A percentile compares a stretch with the other conserved stretches of the same genome.
These are phyloP conservation scores for Pestalotiopsis sp. DNA, from an alignment of 2,329 filamentous ascomycete species.

Conservation along the genomic window DNA sequence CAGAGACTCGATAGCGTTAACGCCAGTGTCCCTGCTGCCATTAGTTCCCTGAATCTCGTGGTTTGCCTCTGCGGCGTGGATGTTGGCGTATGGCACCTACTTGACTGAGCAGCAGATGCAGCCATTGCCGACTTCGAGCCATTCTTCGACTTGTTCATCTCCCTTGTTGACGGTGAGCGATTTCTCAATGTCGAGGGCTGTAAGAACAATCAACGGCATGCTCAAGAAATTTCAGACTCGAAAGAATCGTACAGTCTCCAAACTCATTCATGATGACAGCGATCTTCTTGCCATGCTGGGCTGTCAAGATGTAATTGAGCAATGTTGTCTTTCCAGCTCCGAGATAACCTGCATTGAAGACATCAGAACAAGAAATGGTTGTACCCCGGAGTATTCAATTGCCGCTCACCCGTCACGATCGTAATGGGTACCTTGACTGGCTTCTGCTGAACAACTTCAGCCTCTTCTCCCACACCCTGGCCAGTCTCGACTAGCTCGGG, in stretches of 20 bases:
- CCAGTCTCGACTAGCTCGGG: constrained; percentile 63
- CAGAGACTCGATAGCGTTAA: constrained; percentile 91
- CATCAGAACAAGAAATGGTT: not conserved
- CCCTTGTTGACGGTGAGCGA: constrained; percentile 88
- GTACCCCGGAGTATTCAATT: not conserved
- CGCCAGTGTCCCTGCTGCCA: constrained; percentile 74
- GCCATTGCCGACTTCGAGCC: constrained; percentile 94
- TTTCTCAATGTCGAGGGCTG: constrained; percentile 93
- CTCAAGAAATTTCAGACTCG: not conserved
- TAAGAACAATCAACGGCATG: not conserved
- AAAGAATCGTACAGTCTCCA: constrained; percentile 70
- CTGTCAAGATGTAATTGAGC: constrained; percentile 93
- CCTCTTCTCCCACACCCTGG: constrained; percentile 29
- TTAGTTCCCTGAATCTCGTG: constrained; percentile 24
- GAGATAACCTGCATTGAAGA: constrained; percentile 71
- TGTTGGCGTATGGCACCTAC: constrained; percentile 41
- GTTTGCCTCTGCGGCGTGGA: not conserved
- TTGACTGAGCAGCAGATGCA: constrained; percentile 99
- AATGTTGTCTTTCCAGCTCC: constrained; percentile 95
- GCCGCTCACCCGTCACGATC: constrained; percentile 70
- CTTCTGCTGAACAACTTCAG: constrained; percentile 49
- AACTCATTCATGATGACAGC: constrained; percentile 97
- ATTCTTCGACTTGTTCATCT: constrained; percentile 84
- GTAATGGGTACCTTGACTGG: constrained; percentile 77
- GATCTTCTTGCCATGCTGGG: constrained; percentile 95